A percentile compares a stretch with the other conserved stretches of the same genome.
Evolutionary conservation across 768 basidiomycete genomes (phyloP).

Genomic region (Psilocybe subaeruginosa): DNA sequence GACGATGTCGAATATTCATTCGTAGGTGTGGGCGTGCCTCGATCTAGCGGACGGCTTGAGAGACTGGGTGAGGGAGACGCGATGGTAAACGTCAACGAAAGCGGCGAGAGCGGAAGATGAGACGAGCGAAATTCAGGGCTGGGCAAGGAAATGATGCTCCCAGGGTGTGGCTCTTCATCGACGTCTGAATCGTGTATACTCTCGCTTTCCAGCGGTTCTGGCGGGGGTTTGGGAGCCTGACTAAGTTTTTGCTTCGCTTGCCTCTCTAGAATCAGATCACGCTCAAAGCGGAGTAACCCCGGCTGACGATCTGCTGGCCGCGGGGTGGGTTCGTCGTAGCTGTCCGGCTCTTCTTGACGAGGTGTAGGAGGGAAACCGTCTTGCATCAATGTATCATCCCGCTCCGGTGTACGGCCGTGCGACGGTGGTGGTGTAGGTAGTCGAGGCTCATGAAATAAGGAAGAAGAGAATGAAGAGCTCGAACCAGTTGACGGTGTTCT

Average conservation of each 20-base stretch:
- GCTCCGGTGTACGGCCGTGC: constrained; percentile 11
- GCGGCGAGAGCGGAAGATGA: constrained; percentile 18
- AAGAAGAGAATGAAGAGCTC: constrained; percentile 25
- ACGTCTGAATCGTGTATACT: constrained; percentile 11
- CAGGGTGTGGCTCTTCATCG: constrained; percentile 27
- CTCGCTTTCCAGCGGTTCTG: constrained; percentile 1
- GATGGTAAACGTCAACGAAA: constrained; percentile 16
- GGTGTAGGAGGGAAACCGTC: not conserved
- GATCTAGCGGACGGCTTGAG: constrained; percentile 6
- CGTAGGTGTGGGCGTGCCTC: constrained; percentile 21
- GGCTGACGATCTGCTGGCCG: constrained; percentile 30
- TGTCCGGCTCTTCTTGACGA: constrained; percentile 4
- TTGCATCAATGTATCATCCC: constrained; percentile 22
- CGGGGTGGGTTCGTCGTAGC: constrained; percentile 26
- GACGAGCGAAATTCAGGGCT: constrained; percentile 12
- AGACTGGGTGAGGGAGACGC: constrained; percentile 2
- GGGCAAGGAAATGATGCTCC: constrained; percentile 26
- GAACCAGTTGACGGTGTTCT: constrained; percentile 23
- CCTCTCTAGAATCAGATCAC: constrained; percentile 17
- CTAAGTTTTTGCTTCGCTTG: constrained; percentile 12
- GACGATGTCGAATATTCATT: constrained; percentile 10
- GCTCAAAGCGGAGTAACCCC: constrained; percentile 19
- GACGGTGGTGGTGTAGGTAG: constrained; percentile 28
- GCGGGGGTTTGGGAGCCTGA: not conserved
- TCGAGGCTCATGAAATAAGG: constrained; percentile 21